Evolutionary conservation across 2,329 filamentous ascomycete genomes (phyloP), one percentile per base, ranked within the genome.

Genomic region (Metarhizium robertsii): DNA sequence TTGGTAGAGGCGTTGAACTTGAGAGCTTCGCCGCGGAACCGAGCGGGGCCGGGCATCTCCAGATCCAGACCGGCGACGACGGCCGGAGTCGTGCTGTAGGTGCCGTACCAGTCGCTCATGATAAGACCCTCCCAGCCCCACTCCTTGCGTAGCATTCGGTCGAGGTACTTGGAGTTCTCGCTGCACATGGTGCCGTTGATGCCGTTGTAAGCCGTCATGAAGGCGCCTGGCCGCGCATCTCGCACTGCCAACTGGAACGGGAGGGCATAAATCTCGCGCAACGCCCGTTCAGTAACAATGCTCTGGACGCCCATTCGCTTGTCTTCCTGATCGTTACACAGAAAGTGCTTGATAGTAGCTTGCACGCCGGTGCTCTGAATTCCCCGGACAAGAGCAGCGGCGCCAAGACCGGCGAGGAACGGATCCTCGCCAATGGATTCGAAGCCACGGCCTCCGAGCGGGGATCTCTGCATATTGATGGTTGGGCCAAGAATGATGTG

Each of bases 291-390:
- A 0, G 79, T 80, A 36, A 84, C 67, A 49, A 80, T 76, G 56
- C 73, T 75, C 58, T 83, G 73, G 0, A 83, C 78, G 7, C 74
- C 76, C 68, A 80, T 79, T 18, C 80, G 74, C 66, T 75, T 76
- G 61, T 82, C 78, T 64, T 84, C 80, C 62, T 83, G 79, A 61
- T 84, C 81, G 58, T 84, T 84, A 67, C 79, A 81, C 20, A 83
- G 75, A 64, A 83, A 84, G 65, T 84, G 81, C 71, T 84, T 84
- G 57, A 81, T 71, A 2, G 78, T 79, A 3, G 81, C 79, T 61
- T 78, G 75, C 40, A 84, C 73, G 10, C 79, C 79, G 18, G 73
- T 79, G 57, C 73, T 75, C 66, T 84, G 78, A 53, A 83, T 81
- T 14, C 80, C 80, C 46, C 72, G 73, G 42, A 82, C 71, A 34